A percentile compares a stretch with the other conserved stretches of the same genome.
Conservation (phyloP, 306 rosid species). For the Pterocarpus macrocarpus region DNA sequence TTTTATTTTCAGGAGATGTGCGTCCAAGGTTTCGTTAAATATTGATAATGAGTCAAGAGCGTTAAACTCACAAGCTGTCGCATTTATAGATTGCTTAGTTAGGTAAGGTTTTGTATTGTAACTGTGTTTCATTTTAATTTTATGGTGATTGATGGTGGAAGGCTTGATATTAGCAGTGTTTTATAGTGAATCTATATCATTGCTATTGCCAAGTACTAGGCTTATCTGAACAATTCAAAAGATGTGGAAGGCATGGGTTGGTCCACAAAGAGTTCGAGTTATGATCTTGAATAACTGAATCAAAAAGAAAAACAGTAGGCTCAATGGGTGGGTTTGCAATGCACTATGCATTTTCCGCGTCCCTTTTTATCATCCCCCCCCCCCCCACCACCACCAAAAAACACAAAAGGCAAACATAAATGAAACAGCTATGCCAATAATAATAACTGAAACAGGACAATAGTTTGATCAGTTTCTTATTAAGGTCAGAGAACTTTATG, state of each 20-base stretch:
- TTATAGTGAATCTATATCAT: constrained; percentile 24
- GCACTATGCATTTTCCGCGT: constrained; percentile 1
- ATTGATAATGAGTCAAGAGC: constrained; percentile 58
- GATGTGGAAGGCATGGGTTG: not conserved
- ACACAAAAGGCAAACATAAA: no score
- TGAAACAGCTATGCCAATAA: not conserved
- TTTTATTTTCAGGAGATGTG: constrained; percentile 72
- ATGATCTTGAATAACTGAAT: constrained; percentile 22
- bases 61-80: constrained; percentile 61
- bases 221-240: constrained; percentile 5
- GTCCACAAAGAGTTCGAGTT: not conserved
- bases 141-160: not conserved
- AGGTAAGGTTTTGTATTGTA: constrained; percentile 56
- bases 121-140: constrained; percentile 4
- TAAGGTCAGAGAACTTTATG: constrained; percentile 17
- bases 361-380: not conserved
- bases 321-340: constrained; percentile 11
- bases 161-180: constrained; percentile 27
- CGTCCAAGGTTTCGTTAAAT: constrained; percentile 54
- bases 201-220: not conserved
- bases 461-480: constrained; percentile 1
- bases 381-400: no score
- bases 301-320: constrained; percentile 18
- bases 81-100: constrained; percentile 66
- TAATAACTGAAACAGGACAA: constrained; percentile 8